Percentiles rank a stretch among this genome's conserved stretches.
These are phyloP conservation scores for Leccinum cinnamomeum DNA, from an alignment of 1,284 basidiomycete species.

Conservation along the genomic window DNA sequence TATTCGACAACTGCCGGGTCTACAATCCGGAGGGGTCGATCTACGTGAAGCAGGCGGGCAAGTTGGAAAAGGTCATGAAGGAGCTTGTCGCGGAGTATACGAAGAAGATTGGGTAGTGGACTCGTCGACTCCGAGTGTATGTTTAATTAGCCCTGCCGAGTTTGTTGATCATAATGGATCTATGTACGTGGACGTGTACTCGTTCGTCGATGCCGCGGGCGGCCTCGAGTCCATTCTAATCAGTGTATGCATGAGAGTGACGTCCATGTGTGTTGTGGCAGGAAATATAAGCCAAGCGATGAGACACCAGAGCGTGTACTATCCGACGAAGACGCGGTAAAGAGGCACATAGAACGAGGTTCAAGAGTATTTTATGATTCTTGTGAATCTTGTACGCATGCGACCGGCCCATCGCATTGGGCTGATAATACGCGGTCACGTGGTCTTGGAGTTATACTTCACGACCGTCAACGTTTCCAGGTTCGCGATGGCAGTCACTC, in stretches of 20 bases:
- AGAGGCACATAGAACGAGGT: conserved; percentile 45
- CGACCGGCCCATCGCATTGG: too few species aligned
- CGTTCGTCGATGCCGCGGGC: not conserved
- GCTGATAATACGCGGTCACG: not conserved
- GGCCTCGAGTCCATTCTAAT: not conserved
- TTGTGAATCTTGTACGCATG: too few species aligned
- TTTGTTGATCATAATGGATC: not conserved
- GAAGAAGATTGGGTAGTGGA: conserved; percentile 22
- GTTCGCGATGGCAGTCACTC: conserved; percentile 34
- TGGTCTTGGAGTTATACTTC: conserved; percentile 8
- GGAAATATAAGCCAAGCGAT: conserved; percentile 69
- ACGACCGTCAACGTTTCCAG: not conserved
- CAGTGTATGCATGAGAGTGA: not conserved
- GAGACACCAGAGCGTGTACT: conserved; percentile 64
- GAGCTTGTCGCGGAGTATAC: conserved; percentile 45
- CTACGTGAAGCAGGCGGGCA: conserved; percentile 86
- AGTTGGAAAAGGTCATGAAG: conserved; percentile 72
- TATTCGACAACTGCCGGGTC: conserved; percentile 89
- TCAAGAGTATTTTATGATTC: too few species aligned
- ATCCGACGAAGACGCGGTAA: conserved; percentile 67
- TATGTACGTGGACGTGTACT: not conserved
- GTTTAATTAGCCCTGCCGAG: not conserved
- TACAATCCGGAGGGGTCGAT: conserved; percentile 89
- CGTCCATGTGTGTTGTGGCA: conserved; percentile 15
- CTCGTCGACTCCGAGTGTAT: not conserved